These are phyloP conservation scores for Pseudonitzschia delicatissima DNA, from an alignment of 108 stramenopile species.

Conservation along the genomic window DNA sequence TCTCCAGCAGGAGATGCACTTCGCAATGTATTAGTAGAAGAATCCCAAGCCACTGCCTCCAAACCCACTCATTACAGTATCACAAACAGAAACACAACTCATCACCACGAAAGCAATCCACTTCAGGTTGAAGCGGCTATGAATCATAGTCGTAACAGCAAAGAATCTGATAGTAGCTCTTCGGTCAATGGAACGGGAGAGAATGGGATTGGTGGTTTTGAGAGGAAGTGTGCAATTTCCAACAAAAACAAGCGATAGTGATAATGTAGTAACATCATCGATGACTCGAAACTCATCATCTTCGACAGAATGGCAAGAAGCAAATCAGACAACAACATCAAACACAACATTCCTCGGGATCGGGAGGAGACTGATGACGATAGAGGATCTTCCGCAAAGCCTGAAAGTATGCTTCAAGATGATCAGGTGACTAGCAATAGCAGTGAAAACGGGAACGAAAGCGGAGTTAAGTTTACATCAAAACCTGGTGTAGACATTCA, in stretches of 20 bases:
- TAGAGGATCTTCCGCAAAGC: not conserved
- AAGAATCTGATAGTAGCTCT: not conserved
- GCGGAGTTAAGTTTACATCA: not conserved
- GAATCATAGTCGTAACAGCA: not conserved
- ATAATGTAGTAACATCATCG: not conserved
- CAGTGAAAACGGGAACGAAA: not conserved
- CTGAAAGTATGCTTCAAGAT: not conserved
- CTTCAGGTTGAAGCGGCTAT: not conserved
- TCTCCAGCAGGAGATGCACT: too few species aligned
- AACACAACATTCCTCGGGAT: conserved; percentile 14
- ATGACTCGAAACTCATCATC: conserved; percentile 1
- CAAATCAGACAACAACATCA: not conserved
- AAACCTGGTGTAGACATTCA: not conserved
- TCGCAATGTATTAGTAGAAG: too few species aligned
- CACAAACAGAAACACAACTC: not conserved
- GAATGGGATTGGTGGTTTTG: not conserved
- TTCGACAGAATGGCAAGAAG: not conserved
- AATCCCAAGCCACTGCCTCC: too few species aligned
- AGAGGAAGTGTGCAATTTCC: not conserved
- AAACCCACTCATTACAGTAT: not conserved
- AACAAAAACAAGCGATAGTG: not conserved
- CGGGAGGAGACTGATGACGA: conserved; percentile 16
- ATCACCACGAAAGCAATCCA: not conserved
- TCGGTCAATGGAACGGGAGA: not conserved
- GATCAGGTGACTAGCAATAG: not conserved